These are phyloP conservation scores for Kitagawia praeruptora DNA, from an alignment of 129 eudicot genomes.

Conservation along the genomic window DNA sequence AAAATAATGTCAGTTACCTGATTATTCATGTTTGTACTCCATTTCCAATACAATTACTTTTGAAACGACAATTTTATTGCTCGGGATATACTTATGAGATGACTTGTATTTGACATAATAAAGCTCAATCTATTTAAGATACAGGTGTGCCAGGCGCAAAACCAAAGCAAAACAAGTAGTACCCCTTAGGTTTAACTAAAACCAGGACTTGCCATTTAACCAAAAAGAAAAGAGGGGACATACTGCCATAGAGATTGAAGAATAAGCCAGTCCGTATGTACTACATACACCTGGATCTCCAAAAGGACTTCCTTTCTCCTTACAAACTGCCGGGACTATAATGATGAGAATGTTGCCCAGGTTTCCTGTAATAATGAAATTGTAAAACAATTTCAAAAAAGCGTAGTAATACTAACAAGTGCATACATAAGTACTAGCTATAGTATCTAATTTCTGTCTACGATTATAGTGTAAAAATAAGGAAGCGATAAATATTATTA, in stretches of 20 bases:
- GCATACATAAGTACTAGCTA: background rate
- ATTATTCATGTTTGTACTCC: too few relatives aligned
- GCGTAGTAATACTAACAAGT: background rate
- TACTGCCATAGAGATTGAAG: conserved; percentile 93
- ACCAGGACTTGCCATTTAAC: background rate
- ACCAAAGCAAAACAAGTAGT: background rate
- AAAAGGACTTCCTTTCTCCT: conserved; percentile 74
- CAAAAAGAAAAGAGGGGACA: background rate
- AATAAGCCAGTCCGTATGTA: conserved; percentile 56
- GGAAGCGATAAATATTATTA: background rate
- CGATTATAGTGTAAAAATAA: background rate
- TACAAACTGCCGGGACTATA: conserved; percentile 84
- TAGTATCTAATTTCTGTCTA: background rate
- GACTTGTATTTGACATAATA: background rate
- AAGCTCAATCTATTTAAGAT: background rate
- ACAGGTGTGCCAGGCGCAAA: background rate
- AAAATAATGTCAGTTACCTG: background rate
- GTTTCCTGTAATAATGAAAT: conserved; percentile 42
- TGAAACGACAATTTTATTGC: too few relatives aligned
- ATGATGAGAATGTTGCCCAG: conserved; percentile 72
- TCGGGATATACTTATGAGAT: background rate
- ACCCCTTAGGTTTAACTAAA: background rate
- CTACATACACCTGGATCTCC: conserved; percentile 64
- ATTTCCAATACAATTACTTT: too few relatives aligned
- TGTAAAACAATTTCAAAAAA: background rate